Evolutionary conservation across 2,329 filamentous ascomycete species (phyloP).

Genomic region (Stemphylium vesicarium): DNA sequence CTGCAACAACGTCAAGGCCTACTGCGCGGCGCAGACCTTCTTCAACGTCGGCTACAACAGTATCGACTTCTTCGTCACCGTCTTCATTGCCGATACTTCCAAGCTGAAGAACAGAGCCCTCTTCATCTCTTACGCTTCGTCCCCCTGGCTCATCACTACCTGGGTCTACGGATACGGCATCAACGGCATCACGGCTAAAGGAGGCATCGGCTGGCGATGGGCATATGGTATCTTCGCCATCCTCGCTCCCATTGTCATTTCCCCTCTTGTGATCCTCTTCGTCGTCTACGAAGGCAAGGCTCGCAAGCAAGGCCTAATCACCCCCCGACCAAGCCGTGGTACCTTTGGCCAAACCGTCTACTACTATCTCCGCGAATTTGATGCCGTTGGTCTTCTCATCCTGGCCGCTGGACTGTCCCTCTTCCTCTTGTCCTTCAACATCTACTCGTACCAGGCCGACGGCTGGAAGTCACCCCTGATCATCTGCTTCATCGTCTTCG

Average conservation of each 20-base stretch:
- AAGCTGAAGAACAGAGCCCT: slow-evolving; percentile 67
- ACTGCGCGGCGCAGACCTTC: slow-evolving; percentile 70
- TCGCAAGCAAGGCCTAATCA: slow-evolving; percentile 59
- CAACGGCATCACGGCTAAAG: slow-evolving; percentile 52
- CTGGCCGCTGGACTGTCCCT: slow-evolving; percentile 67
- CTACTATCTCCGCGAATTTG: slow-evolving; percentile 68
- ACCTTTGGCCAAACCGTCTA: slow-evolving; percentile 55
- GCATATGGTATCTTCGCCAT: slow-evolving; percentile 71
- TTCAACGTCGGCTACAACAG: slow-evolving; percentile 68
- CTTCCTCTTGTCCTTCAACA: slow-evolving; percentile 72
- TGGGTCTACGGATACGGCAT: slow-evolving; percentile 40
- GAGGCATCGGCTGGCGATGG: slow-evolving; percentile 66
- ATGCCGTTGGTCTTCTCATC: slow-evolving; percentile 66
- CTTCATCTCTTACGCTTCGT: slow-evolving; percentile 59
- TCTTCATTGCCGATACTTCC: slow-evolving; percentile 74
- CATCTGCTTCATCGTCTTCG: slow-evolving; percentile 52
- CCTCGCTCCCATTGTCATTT: slow-evolving; percentile 64
- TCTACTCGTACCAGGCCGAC: slow-evolving; percentile 50
- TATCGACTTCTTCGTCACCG: slow-evolving; percentile 66
- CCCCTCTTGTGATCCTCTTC: slow-evolving; percentile 68
- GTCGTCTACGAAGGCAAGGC: slow-evolving; percentile 66
- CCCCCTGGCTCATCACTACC: slow-evolving; percentile 43
- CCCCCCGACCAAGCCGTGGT: slow-evolving; percentile 54
- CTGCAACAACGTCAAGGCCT: slow-evolving; percentile 66
- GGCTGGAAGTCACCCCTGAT: slow-evolving; percentile 49